Conservation (phyloP, 2,329 filamentous ascomycete species). For the Penicillium sp. region DNA sequence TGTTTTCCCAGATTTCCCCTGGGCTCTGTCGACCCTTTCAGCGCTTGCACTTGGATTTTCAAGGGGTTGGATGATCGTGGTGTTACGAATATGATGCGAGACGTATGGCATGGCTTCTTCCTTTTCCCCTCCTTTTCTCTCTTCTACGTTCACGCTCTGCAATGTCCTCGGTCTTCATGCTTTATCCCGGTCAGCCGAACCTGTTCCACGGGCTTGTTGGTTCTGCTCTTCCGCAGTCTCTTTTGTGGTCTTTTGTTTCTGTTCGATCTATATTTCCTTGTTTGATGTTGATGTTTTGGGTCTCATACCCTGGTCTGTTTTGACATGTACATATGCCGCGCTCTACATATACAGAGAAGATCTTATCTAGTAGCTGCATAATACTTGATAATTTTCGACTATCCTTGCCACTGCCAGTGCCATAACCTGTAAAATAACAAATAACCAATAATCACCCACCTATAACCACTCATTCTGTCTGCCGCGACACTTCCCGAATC, state of each 20-base stretch:
- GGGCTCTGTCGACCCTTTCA: constrained; percentile 26
- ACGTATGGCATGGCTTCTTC: constrained; percentile 33
- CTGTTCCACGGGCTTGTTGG: background rate
- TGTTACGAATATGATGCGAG: constrained; percentile 41
- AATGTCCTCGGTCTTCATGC: background rate
- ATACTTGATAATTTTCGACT: background rate
- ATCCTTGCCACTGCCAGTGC: background rate
- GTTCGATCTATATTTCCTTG: constrained; percentile 25
- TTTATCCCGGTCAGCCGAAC: background rate
- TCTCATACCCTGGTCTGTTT: constrained; percentile 27
- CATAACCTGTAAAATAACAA: too few relatives aligned
- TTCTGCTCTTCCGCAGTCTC: constrained; percentile 15
- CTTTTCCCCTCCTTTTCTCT: background rate
- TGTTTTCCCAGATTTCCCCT: constrained; percentile 14
- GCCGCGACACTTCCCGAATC: too few relatives aligned
- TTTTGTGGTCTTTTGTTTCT: constrained; percentile 17
- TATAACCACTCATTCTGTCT: too few relatives aligned
- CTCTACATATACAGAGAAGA: constrained; percentile 33
- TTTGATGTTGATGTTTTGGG: constrained; percentile 17
- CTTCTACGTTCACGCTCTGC: background rate
- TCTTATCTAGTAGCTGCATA: constrained; percentile 4
- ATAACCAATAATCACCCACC: too few relatives aligned
- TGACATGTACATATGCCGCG: constrained; percentile 38
- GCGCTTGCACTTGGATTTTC: constrained; percentile 27
- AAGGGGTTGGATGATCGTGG: constrained; percentile 29